Conservation (phyloP, 2,329 filamentous ascomycete genomes). For the Scedosporium apiospermum region DNA sequence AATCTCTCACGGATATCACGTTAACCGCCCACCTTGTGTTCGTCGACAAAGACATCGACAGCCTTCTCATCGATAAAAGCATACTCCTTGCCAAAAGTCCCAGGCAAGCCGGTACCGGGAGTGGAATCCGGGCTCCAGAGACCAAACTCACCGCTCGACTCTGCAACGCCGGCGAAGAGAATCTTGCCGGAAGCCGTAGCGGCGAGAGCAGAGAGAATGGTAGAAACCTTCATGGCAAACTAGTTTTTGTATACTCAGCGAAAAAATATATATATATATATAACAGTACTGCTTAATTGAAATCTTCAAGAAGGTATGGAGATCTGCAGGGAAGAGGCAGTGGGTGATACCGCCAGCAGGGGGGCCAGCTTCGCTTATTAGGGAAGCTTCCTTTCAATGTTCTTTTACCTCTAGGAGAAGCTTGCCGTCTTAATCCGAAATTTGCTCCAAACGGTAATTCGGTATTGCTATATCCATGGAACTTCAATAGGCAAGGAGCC, state of each 20-base stretch:
- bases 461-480: not conserved
- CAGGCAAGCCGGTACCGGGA: not conserved
- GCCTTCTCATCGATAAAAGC: slow-evolving; percentile 4
- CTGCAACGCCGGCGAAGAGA: slow-evolving; percentile 4
- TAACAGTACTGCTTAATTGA: not conserved
- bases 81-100: slow-evolving; percentile 1
- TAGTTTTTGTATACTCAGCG: not conserved
- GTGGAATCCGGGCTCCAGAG: not conserved
- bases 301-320: not conserved
- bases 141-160: slow-evolving; percentile 5
- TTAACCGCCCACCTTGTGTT: slow-evolving; percentile 1
- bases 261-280: no score
- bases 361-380: not conserved
- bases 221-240: not conserved
- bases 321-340: not conserved
- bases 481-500: not conserved
- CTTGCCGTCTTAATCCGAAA: not conserved
- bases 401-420: not conserved
- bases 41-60: slow-evolving; percentile 2
- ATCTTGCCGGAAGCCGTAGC: not conserved
- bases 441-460: not conserved
- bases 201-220: not conserved
- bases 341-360: not conserved
- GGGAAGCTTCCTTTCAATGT: not conserved
- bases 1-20: not conserved